A percentile compares a stretch with the other conserved stretches of the same genome.
Conservation (phyloP, 495 filamentous ascomycete species). For the Neurospora sp. region DNA sequence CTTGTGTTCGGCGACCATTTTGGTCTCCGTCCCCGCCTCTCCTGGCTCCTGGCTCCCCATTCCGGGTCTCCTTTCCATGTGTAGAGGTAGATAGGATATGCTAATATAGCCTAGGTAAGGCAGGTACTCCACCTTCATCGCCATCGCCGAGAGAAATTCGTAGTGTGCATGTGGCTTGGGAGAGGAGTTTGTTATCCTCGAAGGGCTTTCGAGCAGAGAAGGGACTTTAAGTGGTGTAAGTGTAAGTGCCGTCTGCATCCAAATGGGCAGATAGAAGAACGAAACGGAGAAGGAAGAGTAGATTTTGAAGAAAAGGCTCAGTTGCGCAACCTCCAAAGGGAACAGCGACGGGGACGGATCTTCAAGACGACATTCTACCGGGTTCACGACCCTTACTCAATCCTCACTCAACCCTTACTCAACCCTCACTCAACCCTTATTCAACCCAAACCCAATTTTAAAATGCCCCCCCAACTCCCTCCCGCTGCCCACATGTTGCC, state of each 20-base stretch:
- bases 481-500: neutral
- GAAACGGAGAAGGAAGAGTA: neutral
- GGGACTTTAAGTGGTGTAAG: neutral
- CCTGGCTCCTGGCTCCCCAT: neutral
- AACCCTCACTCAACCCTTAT: neutral
- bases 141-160: neutral
- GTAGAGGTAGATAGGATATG: neutral
- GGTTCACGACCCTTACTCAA: neutral
- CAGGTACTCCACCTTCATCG: neutral
- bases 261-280: neutral
- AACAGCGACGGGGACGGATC: neutral
- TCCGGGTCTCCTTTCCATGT: neutral
- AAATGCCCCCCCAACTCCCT: neutral
- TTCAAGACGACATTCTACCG: neutral
- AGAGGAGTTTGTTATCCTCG: neutral
- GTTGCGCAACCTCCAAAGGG: neutral
- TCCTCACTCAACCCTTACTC: neutral
- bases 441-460: neutral
- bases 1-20: neutral
- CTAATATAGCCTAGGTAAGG: neutral
- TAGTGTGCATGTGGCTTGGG: neutral
- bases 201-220: neutral
- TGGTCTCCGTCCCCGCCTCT: neutral
- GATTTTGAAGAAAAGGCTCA: neutral
- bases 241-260: neutral